phyloP scores from a whole-genome alignment of 2,329 filamentous ascomycete species.

The Hyphodiscus sp. region DNA sequence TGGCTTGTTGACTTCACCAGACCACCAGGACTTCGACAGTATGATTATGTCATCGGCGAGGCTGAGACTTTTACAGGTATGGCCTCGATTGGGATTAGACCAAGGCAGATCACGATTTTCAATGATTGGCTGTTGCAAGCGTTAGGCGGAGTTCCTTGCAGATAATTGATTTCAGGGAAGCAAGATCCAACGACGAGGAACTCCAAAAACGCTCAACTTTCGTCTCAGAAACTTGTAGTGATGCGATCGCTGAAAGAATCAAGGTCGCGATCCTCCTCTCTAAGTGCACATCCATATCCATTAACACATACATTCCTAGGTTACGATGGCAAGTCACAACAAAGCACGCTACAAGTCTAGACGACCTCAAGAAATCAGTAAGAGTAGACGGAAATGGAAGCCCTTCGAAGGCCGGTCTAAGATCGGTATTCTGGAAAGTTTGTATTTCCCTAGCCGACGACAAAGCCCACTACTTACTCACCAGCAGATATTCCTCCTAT shows the following conservation, averaged over 20 bases:
- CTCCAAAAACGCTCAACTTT: not conserved
- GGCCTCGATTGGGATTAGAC: not conserved
- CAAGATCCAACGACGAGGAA: constrained; percentile 2
- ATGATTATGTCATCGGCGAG: not conserved
- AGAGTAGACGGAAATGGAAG: constrained; percentile 51
- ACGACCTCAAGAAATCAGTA: constrained; percentile 59
- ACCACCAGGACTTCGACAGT: not conserved
- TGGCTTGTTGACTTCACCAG: no score
- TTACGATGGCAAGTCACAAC: constrained; percentile 62
- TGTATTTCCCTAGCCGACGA: constrained; percentile 7
- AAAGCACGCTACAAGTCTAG: constrained; percentile 48
- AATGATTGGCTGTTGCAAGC: not conserved
- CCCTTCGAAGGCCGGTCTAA: constrained; percentile 64
- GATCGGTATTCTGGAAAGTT: constrained; percentile 92
- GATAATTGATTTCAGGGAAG: not conserved
- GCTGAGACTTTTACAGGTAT: not conserved
- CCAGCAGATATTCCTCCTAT: constrained; percentile 69
- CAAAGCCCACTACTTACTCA: constrained; percentile 1
- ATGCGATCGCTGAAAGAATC: constrained; percentile 51
- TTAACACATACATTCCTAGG: constrained; percentile 41
- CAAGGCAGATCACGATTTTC: constrained; percentile 6
- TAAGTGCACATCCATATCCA: not conserved
- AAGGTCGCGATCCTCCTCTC: constrained; percentile 34
- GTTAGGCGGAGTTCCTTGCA: not conserved
- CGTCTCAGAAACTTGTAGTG: constrained; percentile 17